Evolutionary conservation across 2,329 filamentous ascomycete genomes (phyloP), one percentile per base, ranked within the genome.

Genomic region (Calonectria crousiana): DNA sequence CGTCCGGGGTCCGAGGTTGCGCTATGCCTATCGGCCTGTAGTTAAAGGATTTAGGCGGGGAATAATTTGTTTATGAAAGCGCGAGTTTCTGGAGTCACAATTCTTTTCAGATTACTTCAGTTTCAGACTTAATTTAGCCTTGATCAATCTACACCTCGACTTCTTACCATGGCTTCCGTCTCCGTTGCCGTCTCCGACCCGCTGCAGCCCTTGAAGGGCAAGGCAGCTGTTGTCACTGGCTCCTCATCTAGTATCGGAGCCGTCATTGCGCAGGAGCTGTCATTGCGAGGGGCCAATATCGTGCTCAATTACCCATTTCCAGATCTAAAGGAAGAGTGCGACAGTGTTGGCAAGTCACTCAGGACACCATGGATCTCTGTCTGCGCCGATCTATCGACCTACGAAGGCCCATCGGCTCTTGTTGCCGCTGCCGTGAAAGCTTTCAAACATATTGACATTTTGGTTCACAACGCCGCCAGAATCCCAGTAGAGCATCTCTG

Each of bases 261-360:
- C 47, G 44, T 47, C 4, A 67, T 52, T 47, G 64, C 64, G 18
- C 14, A 51, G 16, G 64, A 67, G 26, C 44, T 67, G 13, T 67
- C 64, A 5, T 23, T 30, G 2, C 64, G 64, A 8, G 64, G 64
- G n/a, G 64, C 64, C 9, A 67, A 67, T 18, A 52, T 67, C 23
- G 64, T 67, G 11, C 30, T 67, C 8, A 67, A 67, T 30, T 67
- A 67, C 28, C 64, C 64, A 13, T 67, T 67, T n/a, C 44, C 64
- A 4, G 5, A 38, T 30, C 32, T 67, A 18, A 30, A 52, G 20
- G 11, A 11, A 2, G 64, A 67, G 6, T 52, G 44, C 44, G 28
- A 67, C 18, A 20, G 52, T 14, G 28, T 67, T n/a, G 64, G 64
- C 5, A 28, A 36, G 18, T 52, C 32, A 30, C 64, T 67, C 30